Percentiles rank a stretch among this genome's conserved stretches.
phyloP scores from a whole-genome alignment of 306 rosid genomes.

The Malus fusca region DNA sequence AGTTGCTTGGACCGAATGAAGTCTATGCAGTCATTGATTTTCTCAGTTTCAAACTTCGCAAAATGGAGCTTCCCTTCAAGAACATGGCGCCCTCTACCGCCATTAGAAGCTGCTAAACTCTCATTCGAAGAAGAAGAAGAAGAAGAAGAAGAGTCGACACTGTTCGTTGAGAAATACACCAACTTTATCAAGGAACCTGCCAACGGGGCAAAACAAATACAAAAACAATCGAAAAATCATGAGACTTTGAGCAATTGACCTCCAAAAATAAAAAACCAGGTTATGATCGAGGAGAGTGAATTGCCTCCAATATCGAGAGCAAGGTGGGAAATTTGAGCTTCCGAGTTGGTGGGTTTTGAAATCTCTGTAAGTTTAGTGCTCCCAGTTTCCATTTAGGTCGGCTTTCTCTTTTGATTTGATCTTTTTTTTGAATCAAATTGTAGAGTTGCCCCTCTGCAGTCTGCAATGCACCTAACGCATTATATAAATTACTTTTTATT shows the following conservation, averaged over 20 bases:
- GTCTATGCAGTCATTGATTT: constrained; percentile 69
- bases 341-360: constrained; percentile 21
- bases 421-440: background rate
- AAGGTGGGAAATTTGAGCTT: constrained; percentile 48
- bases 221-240: background rate
- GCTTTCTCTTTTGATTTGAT: background rate
- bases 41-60: constrained; percentile 74
- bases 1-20: constrained; percentile 66
- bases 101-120: constrained; percentile 28
- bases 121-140: constrained; percentile 35
- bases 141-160: constrained; percentile 26
- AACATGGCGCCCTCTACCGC: constrained; percentile 22
- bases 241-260: background rate
- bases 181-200: constrained; percentile 75
- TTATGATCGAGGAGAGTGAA: background rate
- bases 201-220: constrained; percentile 13
- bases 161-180: constrained; percentile 65
- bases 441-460: background rate
- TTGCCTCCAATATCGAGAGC: constrained; percentile 90
- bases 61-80: constrained; percentile 77
- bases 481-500: background rate
- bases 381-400: constrained; percentile 38
- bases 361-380: constrained; percentile 12
- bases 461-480: background rate
- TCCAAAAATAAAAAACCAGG: background rate